phyloP scores from a whole-genome alignment of 2,329 filamentous ascomycete genomes.

The Penicillium sp. region DNA sequence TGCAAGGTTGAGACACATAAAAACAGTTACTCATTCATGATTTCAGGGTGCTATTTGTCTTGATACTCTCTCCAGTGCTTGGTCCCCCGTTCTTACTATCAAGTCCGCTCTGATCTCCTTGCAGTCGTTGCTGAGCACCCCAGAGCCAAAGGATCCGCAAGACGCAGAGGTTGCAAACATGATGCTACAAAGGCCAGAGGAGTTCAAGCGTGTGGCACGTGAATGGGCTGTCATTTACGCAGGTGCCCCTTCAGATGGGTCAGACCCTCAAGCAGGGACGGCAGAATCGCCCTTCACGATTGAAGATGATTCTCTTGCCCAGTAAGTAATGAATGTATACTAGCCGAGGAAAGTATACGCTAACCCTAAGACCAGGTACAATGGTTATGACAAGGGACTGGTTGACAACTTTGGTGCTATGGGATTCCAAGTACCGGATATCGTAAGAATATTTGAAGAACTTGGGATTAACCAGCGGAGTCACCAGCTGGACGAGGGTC shows the following conservation, averaged over 20 bases:
- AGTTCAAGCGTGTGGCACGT: slow-evolving; percentile 80
- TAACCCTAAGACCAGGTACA: slow-evolving; percentile 64
- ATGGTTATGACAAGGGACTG: slow-evolving; percentile 83
- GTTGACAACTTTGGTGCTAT: slow-evolving; percentile 85
- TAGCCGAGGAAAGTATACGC: neutral
- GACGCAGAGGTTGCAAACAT: slow-evolving; percentile 94
- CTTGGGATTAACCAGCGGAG: slow-evolving; percentile 83
- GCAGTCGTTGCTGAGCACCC: slow-evolving; percentile 88
- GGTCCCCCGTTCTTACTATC: slow-evolving; percentile 96
- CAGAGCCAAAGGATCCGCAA: slow-evolving; percentile 95
- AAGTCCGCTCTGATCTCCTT: slow-evolving; percentile 93
- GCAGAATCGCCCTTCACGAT: slow-evolving; percentile 62
- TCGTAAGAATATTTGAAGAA: slow-evolving; percentile 81
- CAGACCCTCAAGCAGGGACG: slow-evolving; percentile 57
- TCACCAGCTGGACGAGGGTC: slow-evolving; percentile 86
- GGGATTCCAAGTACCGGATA: slow-evolving; percentile 88
- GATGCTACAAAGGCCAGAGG: slow-evolving; percentile 78
- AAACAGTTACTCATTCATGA: neutral
- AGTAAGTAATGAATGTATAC: slow-evolving; percentile 47
- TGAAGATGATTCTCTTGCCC: slow-evolving; percentile 63
- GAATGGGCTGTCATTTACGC: slow-evolving; percentile 91
- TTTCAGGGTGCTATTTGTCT: slow-evolving; percentile 91
- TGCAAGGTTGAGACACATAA: no score
- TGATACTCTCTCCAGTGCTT: slow-evolving; percentile 85
- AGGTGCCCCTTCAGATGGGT: slow-evolving; percentile 68